Percentiles rank a stretch among this genome's conserved stretches.
Conservation (phyloP, 2,329 filamentous ascomycete genomes). For the Venturia asperata region DNA sequence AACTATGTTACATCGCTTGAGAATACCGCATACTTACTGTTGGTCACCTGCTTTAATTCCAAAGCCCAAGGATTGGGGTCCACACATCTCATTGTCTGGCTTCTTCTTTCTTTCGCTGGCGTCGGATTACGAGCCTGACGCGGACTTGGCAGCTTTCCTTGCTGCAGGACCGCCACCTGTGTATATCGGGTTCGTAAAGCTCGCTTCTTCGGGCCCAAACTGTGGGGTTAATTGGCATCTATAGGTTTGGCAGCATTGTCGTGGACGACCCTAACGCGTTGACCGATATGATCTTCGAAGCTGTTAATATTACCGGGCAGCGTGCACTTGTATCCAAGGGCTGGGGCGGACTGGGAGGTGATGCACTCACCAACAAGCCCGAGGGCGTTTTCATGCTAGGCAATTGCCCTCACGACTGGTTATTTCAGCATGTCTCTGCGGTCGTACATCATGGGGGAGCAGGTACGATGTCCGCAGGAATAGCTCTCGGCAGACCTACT, state of each 20-base stretch:
- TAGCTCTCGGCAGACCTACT: constrained; percentile 84
- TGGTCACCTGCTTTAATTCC: constrained; percentile 85
- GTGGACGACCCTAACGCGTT: constrained; percentile 82
- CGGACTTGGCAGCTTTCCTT: constrained; percentile 74
- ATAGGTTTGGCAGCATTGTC: constrained; percentile 75
- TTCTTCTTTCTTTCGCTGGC: constrained; percentile 93
- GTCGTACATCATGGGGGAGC: constrained; percentile 91
- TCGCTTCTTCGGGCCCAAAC: too few species aligned
- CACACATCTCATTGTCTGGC: constrained; percentile 94
- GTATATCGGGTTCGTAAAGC: constrained; percentile 72
- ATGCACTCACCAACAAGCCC: constrained; percentile 44
- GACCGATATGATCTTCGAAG: constrained; percentile 87
- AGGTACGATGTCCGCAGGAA: constrained; percentile 87
- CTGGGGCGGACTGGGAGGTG: constrained; percentile 79
- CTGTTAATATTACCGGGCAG: constrained; percentile 79
- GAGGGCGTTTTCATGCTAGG: constrained; percentile 79
- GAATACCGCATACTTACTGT: constrained; percentile 54
- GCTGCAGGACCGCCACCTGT: constrained; percentile 70
- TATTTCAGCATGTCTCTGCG: constrained; percentile 88
- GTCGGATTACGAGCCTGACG: constrained; percentile 62
- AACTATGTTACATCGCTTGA: constrained; percentile 70
- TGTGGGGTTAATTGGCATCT: neutral
- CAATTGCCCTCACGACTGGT: constrained; percentile 90
- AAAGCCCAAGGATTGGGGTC: constrained; percentile 85
- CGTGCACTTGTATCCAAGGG: constrained; percentile 93